Base-by-base conservation (phyloP, 306 rosid species). In the Hippophae rhamnoides region DNA sequence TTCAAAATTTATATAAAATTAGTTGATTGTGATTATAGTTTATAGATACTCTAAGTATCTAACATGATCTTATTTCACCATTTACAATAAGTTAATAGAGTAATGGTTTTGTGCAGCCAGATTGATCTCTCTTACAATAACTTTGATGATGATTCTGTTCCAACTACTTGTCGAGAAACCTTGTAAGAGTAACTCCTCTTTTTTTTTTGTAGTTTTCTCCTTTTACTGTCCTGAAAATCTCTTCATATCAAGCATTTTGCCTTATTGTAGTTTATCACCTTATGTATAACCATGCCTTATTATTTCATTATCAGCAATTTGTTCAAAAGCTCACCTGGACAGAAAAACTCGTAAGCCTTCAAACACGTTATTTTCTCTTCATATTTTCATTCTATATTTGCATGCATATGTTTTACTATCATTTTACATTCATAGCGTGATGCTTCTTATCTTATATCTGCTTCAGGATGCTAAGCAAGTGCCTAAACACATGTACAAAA, bases 71-170 rank as follows among this genome's bases (percentile, higher is more conserved):
- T 26, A 10, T 1, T 26, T 60, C 47, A n/a, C 10, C n/a, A 10
- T 11, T 62, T 10, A 5, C 27, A 41, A 10, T 9, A 38, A 49
- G 13, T 49, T 5, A n/a, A 49, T 11, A 41, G 10, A 43, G 48
- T 42, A 7, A 13, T 47, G 18, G 47, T 65, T 56, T 8, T 9
- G 9, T 65, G 62, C 69, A 65, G 62, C 69, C 40, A 27, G 38
- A 5, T 55, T 41, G 69, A 56, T 65, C 25, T 65, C 43, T 65
- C 69, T 7, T 65, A 65, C 62, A 65, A 65, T 18, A 56, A 41
- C 10, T 65, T 65, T 56, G 9, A 55, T 4, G 18, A 11, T 38
- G 7, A 55, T 12, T 46, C 61, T 47, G 41, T 65, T 13, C 69
- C 69, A 47, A 26, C 18, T 13, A 13, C 62, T 12, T 65, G 69